These are phyloP conservation scores for Apiotrichum montevideense DNA, from an alignment of 1,284 basidiomycete genomes.

Conservation along the genomic window DNA sequence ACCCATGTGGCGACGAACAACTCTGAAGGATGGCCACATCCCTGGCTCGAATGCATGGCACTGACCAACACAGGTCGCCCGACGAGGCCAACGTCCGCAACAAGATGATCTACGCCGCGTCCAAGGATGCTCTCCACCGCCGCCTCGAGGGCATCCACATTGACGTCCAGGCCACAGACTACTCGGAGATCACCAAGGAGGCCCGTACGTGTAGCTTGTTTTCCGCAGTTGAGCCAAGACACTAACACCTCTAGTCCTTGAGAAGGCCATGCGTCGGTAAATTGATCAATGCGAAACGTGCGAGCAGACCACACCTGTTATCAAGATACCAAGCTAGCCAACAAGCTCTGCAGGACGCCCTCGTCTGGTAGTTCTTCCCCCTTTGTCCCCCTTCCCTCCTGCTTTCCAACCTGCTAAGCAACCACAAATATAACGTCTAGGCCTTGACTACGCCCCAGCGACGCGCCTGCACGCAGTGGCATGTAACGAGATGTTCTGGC, in stretches of 20 bases:
- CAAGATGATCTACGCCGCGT: constrained; percentile 95
- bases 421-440: no score
- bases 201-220: constrained; percentile 55
- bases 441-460: no score
- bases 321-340: background rate
- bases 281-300: background rate
- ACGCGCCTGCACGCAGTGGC: no score
- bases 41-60: no score
- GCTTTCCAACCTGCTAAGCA: no score
- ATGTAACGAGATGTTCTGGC: no score
- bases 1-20: no score
- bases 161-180: constrained; percentile 84
- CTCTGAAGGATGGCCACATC: no score
- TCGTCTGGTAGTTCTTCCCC: no score
- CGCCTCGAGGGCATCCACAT: constrained; percentile 52
- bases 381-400: no score
- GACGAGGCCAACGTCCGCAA: constrained; percentile 78
- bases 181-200: constrained; percentile 68
- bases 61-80: constrained; percentile 62
- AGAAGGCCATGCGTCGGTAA: constrained; percentile 39
- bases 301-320: background rate
- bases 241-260: constrained; percentile 24
- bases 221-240: background rate
- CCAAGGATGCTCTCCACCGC: constrained; percentile 76
- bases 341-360: no score